These are phyloP conservation scores for Metschnikowia dekortorum DNA, from an alignment of 805 yeast species.

Conservation along the genomic window DNA sequence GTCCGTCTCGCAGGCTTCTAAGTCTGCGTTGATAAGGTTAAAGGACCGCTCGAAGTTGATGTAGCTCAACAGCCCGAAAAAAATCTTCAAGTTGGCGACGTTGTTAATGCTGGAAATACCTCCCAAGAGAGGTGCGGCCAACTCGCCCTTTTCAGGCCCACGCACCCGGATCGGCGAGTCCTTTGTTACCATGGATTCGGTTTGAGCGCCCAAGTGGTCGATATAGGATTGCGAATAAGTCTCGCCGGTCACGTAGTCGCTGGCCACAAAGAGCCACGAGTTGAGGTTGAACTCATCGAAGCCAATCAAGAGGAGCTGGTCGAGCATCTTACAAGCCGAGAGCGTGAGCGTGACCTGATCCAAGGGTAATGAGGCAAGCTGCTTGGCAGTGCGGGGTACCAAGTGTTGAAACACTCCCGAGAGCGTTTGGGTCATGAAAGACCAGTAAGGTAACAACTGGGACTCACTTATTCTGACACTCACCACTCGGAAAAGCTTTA, in stretches of 20 bases:
- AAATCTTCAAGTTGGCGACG: conserved; percentile 50
- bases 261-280: conserved; percentile 84
- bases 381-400: conserved; percentile 22
- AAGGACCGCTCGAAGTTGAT: conserved; percentile 64
- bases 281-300: conserved; percentile 71
- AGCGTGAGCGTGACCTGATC: conserved; percentile 42
- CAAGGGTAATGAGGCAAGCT: conserved; percentile 23
- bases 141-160: conserved; percentile 22
- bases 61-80: conserved; percentile 63
- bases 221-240: conserved; percentile 34
- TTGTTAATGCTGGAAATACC: conserved; percentile 39
- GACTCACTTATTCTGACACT: conserved; percentile 57
- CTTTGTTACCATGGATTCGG: conserved; percentile 27
- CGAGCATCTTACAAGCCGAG: conserved; percentile 73
- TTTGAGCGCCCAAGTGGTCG: conserved; percentile 42
- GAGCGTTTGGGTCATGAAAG: conserved; percentile 57
- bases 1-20: conserved; percentile 48
- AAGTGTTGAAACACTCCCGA: conserved; percentile 46
- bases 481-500: conserved; percentile 60
- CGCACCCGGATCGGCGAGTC: conserved; percentile 37
- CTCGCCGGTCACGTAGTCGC: conserved; percentile 45
- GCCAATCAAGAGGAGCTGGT: conserved; percentile 61
- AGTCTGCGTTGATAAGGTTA: conserved; percentile 36
- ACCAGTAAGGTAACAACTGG: conserved; percentile 70
- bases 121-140: conserved; percentile 41